Base-by-base conservation (phyloP, 202 grass and related monocot genomes). In the Zoysia matrella region DNA sequence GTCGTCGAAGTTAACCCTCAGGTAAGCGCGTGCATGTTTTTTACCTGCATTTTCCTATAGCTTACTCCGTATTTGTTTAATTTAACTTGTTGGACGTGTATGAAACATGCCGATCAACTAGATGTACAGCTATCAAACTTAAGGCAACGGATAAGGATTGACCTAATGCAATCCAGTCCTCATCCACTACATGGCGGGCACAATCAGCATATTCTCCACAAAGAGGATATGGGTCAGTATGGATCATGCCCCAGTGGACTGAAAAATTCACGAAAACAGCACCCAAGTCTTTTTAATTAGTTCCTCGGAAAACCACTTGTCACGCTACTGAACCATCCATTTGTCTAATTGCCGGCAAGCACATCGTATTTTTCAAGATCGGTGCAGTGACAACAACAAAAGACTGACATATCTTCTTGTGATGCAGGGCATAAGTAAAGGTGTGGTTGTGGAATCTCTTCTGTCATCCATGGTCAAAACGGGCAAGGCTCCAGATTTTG, bases 341-440 rank as follows among this genome's bases (percentile, higher is more conserved):
- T 67, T 76, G 67, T 67, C 71, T 67, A 52, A 8, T 79, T 80
- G 71, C 13, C 47, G 9, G 83, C 69, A 81, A 76, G 57, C 7
- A 73, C 65, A 47, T 50, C 0, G 50, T 76, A 83, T 71, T 36
- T 73, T 53, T 66, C 49, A 11, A 11, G 47, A 12, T 41, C 18
- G 14, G 30, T 47, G 7, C 13, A 46, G 8, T 58, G 3, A 65
- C 66, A 70, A 71, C 43, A 65, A 36, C 49, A 1, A 8, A 39
- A 39, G 6, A 52, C 52, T 16, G 36, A 73, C 53, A 74, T 65
- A 69, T 67, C 48, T 71, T 42, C 7, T 22, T 61, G 75, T 73
- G 22, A 52, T 90, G 84, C 80, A 99, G 96, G 96, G 96, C 74
- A 95, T 99, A 84, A 99, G 96, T 87, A 99, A 99, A 82, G 96